Evolutionary conservation across 306 rosid genomes (phyloP), one percentile per base, ranked within the genome.

Genomic region (Prosopis cineraria): DNA sequence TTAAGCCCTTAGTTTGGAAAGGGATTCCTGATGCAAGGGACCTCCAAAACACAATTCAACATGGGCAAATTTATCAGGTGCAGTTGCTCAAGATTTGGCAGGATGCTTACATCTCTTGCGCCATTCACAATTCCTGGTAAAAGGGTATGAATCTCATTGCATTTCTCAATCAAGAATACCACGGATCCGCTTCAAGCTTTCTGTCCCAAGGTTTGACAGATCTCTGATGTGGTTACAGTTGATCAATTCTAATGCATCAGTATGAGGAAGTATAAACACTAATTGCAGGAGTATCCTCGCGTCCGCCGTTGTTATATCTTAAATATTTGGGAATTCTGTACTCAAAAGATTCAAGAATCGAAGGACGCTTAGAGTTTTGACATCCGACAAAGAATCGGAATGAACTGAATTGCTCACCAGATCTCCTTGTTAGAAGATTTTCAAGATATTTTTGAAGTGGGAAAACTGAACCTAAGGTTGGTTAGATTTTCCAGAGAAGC

Each of bases 311-410:
- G 64, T 24, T 41, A 52, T 75, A 80, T 78, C 53, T 84, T 20
- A 84, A 55, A 37, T 58, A 79, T 22, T 60, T 79, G 22, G 75
- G 33, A 6, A 79, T 37, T 47, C 24, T 72, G 36, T 79, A 44
- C 31, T 84, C 84, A 22, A 75, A 84, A 65, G 41, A 63, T 64
- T 79, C 81, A 20, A 55, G 76, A 34, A 79, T 71, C 37, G 50
- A 56, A 19, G 76, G 76, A 5, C 12, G 73, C 24, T 62, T 50
- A 66, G 77, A 58, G 77, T 24, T 37, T 36, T 62, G 55, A 10
- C 74, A 78, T 31, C 88, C 83, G 12, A 85, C 76, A 8, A 59
- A 62, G 53, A 85, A 85, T 30, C 19, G 36, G 41, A 78, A 85
- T 4, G 86, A 78, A 43, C 7, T 70, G 17, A 70, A 64, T 36